Evolutionary conservation across 306 rosid species (phyloP), one percentile per base, ranked within the genome.

Genomic region (Dalbergia oliveri): DNA sequence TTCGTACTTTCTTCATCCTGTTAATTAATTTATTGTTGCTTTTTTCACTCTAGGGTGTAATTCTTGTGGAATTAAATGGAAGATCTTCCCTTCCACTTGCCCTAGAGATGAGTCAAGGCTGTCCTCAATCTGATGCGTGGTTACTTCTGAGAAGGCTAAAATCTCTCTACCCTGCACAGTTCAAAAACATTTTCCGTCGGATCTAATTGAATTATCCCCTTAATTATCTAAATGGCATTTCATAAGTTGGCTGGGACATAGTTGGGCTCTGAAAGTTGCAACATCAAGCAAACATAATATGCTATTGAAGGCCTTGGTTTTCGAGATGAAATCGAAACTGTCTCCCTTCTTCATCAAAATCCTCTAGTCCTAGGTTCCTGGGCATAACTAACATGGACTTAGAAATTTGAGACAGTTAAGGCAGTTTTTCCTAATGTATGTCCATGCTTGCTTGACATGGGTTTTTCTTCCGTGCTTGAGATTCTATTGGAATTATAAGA

Each of bases 21-120:
- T 82, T 66, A 57, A 54, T 72, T 56, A 61, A 56, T 80, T 26
- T 60, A 39, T 60, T 63, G 21, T 33, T 78, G 56, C 23, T 14
- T 49, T 78, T 62, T 79, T 75, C 54, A 66, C 56, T 79, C 37
- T 72, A 95, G 99, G 99, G 99, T 59, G 80, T 84, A 83, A 89
- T 95, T 82, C 91, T 85, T 70, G 69, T 93, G 51, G 94, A 95
- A 79, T 86, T 93, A 66, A 93, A 84, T 77, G 76, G 71, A 65
- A 73, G 65, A 35, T 82, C 83, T 72, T 64, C 83, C 47, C 79
- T 88, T 81, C 98, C 99, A 45, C 59, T 90, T 73, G 94, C 89
- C 49, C 78, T 91, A 31, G 98, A 91, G 81, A 91, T 95, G 96
- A 81, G 65, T 58, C 89, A 89, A 89, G 97, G 99, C 16, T 93